A percentile compares a stretch with the other conserved stretches of the same genome.
These are phyloP conservation scores for Rhododendron ferrugineum DNA, from an alignment of 148 eudicot genomes.

Conservation along the genomic window DNA sequence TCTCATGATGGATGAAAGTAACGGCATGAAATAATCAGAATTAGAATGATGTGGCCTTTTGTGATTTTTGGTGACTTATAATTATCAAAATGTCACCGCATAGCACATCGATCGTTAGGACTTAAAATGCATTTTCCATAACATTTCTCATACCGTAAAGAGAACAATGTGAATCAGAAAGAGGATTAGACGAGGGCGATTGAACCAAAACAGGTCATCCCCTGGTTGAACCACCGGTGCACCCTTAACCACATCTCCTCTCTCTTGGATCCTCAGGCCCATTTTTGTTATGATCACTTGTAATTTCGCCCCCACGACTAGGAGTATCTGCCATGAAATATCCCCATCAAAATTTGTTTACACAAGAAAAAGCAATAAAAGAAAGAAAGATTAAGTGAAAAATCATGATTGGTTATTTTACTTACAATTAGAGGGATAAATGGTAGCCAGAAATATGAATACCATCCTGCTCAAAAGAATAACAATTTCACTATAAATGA, in stretches of 20 bases:
- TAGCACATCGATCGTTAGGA: background rate
- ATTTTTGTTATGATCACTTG: slow-evolving; percentile 58
- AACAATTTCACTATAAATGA: background rate
- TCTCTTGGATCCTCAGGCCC: slow-evolving; percentile 46
- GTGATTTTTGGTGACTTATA: background rate
- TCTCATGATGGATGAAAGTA: background rate
- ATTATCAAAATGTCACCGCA: background rate
- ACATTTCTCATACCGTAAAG: slow-evolving; percentile 29
- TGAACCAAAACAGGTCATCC: slow-evolving; percentile 51
- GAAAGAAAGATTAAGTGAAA: background rate
- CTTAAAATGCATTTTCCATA: background rate
- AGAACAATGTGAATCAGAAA: slow-evolving; percentile 39
- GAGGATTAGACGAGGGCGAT: slow-evolving; percentile 36
- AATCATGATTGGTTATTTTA: background rate
- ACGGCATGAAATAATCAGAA: background rate
- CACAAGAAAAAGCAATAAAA: background rate
- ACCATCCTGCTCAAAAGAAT: slow-evolving; percentile 16
- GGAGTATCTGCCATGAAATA: slow-evolving; percentile 34
- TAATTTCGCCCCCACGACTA: slow-evolving; percentile 49
- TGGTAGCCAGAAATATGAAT: slow-evolving; percentile 45
- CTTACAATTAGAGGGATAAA: slow-evolving; percentile 47
- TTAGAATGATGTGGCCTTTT: background rate
- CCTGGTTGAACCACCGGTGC: slow-evolving; percentile 44
- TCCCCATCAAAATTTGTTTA: background rate
- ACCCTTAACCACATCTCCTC: slow-evolving; percentile 47